These are phyloP conservation scores for Erodium chrysanthum DNA, from an alignment of 441 rosid genomes.

Conservation along the genomic window DNA sequence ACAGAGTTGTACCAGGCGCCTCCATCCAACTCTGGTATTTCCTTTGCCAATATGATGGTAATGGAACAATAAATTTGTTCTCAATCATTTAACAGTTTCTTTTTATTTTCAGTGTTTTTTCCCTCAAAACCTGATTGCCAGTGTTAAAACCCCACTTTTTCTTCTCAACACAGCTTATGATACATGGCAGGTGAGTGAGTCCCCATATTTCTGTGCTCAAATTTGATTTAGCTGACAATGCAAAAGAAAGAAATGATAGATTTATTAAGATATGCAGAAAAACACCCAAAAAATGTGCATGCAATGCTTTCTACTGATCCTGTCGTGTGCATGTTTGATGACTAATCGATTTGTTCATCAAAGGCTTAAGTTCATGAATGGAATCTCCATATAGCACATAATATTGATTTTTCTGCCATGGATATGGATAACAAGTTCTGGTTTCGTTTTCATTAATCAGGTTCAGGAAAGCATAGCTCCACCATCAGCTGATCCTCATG, in stretches of 20 bases:
- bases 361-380: background rate
- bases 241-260: background rate
- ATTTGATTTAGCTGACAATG: conserved; percentile 42
- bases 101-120: conserved; percentile 27
- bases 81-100: background rate
- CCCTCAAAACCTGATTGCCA: conserved; percentile 26
- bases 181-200: conserved; percentile 9
- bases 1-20: conserved; percentile 19
- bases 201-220: conserved; percentile 36
- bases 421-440: background rate
- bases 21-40: conserved; percentile 23
- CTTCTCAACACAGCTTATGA: conserved; percentile 65
- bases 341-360: background rate
- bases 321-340: background rate
- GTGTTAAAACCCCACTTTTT: conserved; percentile 17
- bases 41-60: background rate
- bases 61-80: background rate
- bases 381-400: background rate
- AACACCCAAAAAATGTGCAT: background rate
- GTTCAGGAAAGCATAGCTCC: conserved; percentile 34
- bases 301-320: conserved; percentile 17
- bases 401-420: background rate
- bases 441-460: background rate
- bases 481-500: conserved; percentile 76
- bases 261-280: background rate